These are phyloP conservation scores for Neofusicoccum parvum DNA, from an alignment of 2,329 filamentous ascomycete genomes.

Conservation along the genomic window DNA sequence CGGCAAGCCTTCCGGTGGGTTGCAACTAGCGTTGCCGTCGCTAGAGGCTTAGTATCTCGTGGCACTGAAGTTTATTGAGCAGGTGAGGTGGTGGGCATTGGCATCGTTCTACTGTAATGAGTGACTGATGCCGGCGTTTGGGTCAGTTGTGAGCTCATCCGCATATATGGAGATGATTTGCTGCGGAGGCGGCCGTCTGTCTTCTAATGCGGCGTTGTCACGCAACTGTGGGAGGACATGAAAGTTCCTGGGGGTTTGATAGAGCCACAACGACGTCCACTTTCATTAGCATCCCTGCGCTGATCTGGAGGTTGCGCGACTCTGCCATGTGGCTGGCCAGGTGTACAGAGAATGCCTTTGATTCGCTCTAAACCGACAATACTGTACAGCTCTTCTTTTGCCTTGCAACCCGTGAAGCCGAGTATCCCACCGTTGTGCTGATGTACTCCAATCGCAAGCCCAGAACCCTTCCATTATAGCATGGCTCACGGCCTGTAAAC, in stretches of 20 bases:
- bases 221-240: background rate
- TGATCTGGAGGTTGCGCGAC: slow-evolving; percentile 4
- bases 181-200: background rate
- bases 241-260: background rate
- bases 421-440: background rate
- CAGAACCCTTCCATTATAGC: background rate
- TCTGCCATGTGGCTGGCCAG: slow-evolving; percentile 6
- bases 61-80: background rate
- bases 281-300: slow-evolving; percentile 8
- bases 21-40: background rate
- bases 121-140: too few relatives aligned
- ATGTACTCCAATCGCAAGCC: background rate
- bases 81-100: background rate
- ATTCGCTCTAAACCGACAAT: slow-evolving; percentile 18
- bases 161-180: too few relatives aligned
- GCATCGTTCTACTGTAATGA: background rate
- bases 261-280: background rate
- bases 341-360: slow-evolving; percentile 20
- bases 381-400: slow-evolving; percentile 15
- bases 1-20: background rate
- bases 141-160: too few relatives aligned
- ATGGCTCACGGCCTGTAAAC: slow-evolving; percentile 46
- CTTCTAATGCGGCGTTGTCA: background rate
- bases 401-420: background rate
- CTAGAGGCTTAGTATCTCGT: too few relatives aligned